These are phyloP conservation scores for Gardenia jasminoides DNA, from an alignment of 257 asterid species.

Conservation along the genomic window DNA sequence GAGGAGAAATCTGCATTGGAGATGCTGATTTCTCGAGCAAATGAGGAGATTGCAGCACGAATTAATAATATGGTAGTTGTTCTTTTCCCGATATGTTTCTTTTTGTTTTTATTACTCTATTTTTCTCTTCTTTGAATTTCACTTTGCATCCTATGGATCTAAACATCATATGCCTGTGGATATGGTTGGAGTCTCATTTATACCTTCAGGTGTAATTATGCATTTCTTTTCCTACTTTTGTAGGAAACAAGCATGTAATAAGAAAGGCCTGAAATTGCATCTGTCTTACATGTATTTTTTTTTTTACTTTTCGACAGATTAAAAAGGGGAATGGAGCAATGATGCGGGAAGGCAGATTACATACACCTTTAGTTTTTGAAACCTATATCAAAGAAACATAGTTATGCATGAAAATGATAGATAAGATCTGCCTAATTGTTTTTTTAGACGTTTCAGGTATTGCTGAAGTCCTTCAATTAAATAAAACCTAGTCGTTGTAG, in stretches of 20 bases:
- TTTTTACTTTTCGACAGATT: neutral
- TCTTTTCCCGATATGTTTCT: neutral
- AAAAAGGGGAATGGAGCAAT: too few species aligned
- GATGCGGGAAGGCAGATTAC: neutral
- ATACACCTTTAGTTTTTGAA: neutral
- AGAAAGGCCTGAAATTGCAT: neutral
- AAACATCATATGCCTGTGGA: neutral
- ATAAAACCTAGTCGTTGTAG: neutral
- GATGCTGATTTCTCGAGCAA: slow-evolving; percentile 40
- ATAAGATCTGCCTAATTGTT: neutral
- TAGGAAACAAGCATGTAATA: neutral
- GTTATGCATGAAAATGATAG: neutral
- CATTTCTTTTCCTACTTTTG: neutral
- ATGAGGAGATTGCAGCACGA: slow-evolving; percentile 47
- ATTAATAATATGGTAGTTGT: slow-evolving; percentile 53
- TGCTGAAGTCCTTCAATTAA: neutral
- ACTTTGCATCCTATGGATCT: neutral
- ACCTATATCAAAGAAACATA: neutral
- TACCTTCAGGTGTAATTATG: neutral
- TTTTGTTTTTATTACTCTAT: neutral
- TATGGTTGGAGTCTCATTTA: too few species aligned
- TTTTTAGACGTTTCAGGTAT: neutral
- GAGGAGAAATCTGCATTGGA: slow-evolving; percentile 50
- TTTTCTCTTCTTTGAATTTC: neutral
- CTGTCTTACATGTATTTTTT: neutral